Conservation (phyloP, 2,329 filamentous ascomycete species). For the Metarhizium brunneum region DNA sequence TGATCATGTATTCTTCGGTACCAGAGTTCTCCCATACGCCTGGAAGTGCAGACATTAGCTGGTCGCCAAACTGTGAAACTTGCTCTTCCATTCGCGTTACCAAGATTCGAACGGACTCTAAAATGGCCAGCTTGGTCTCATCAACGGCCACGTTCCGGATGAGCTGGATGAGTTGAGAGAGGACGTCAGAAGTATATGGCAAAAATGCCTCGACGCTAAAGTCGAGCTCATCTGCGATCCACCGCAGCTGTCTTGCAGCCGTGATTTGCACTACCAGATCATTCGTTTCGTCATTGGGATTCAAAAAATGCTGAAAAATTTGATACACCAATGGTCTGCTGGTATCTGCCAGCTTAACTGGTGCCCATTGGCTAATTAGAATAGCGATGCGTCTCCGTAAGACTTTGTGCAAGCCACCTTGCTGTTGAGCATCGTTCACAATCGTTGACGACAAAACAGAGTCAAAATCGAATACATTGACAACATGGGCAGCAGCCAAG, state of each 20-base stretch:
- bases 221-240: conserved; percentile 74
- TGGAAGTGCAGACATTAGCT: conserved; percentile 73
- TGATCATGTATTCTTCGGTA: conserved; percentile 77
- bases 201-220: conserved; percentile 67
- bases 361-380: conserved; percentile 80
- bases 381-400: conserved; percentile 83
- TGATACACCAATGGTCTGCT: conserved; percentile 72
- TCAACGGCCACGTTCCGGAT: conserved; percentile 70
- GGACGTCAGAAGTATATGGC: conserved; percentile 65
- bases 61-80: conserved; percentile 60
- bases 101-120: conserved; percentile 76
- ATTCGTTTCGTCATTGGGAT: conserved; percentile 67
- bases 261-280: conserved; percentile 90
- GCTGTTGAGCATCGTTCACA: conserved; percentile 64
- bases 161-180: conserved; percentile 66
- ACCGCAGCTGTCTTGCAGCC: conserved; percentile 74
- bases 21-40: conserved; percentile 77
- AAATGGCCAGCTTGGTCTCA: conserved; percentile 82
- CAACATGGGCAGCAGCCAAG: conserved; percentile 68
- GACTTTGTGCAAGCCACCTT: conserved; percentile 59
- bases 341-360: conserved; percentile 60
- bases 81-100: conserved; percentile 74
- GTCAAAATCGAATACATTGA: conserved; percentile 73
- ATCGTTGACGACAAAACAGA: conserved; percentile 66
- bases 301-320: conserved; percentile 80